Evolutionary conservation across 225 moss, liverwort and hornwort species (phyloP).

Genomic region (Neckera pumila): DNA sequence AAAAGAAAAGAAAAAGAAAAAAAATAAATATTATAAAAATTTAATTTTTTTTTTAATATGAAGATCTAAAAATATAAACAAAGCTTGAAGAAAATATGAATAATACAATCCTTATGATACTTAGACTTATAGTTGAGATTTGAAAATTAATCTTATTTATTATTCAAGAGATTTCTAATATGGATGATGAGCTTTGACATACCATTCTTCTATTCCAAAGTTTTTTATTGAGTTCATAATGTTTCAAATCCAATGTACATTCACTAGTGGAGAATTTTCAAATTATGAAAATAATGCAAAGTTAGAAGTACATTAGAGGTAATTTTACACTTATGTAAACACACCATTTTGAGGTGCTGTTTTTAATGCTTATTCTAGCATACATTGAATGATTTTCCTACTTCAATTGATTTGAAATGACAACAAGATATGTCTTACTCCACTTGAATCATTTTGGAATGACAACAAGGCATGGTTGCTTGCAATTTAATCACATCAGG

Average conservation of each 20-base stretch:
- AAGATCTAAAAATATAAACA: neutral
- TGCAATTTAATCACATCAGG: fast-evolving
- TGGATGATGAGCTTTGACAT: neutral
- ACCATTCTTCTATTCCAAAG: neutral
- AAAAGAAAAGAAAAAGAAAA: too few relatives aligned
- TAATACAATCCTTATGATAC: neutral
- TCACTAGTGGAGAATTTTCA: neutral
- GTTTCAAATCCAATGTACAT: neutral
- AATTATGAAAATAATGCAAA: neutral
- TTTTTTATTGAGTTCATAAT: neutral
- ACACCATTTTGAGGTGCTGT: fast-evolving
- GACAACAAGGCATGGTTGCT: neutral
- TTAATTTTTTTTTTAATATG: fast-evolving
- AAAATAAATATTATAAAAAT: neutral
- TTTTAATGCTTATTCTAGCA: neutral
- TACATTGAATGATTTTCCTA: neutral
- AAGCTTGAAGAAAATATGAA: neutral
- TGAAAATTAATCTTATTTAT: neutral
- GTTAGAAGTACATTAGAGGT: neutral
- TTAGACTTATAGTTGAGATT: neutral
- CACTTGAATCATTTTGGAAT: neutral
- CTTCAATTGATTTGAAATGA: neutral
- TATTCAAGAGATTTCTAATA: neutral
- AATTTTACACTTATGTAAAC: neutral
- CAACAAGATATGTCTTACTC: neutral